phyloP scores from a whole-genome alignment of 2,329 filamentous ascomycete genomes.

The Epichloe glyceriae region DNA sequence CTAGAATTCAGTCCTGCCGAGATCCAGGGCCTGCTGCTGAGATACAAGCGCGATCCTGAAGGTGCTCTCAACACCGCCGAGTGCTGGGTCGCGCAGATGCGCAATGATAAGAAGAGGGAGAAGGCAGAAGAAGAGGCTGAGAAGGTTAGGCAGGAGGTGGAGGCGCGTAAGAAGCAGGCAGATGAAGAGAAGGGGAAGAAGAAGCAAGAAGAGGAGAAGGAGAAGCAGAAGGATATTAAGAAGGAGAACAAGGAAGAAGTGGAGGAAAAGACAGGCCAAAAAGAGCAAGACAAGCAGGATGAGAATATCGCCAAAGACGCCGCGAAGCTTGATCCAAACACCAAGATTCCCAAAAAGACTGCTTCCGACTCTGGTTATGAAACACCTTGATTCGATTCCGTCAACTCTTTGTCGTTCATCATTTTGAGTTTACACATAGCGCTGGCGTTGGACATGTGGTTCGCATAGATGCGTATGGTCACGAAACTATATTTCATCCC shows the following conservation, averaged over 20 bases:
- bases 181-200: neutral
- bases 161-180: neutral
- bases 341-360: constrained; percentile 12
- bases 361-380: constrained; percentile 23
- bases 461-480: neutral
- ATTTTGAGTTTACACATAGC: neutral
- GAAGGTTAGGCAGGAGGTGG: constrained; percentile 5
- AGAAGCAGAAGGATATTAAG: constrained; percentile 2
- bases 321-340: neutral
- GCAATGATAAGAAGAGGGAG: constrained; percentile 35
- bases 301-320: neutral
- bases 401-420: no score
- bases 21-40: constrained; percentile 45
- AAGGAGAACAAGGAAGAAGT: neutral
- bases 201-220: neutral
- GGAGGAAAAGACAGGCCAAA: neutral
- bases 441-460: neutral
- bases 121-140: constrained; percentile 20
- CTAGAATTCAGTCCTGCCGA: constrained; percentile 47
- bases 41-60: constrained; percentile 39
- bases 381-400: constrained; percentile 10
- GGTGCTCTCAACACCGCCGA: constrained; percentile 33
- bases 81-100: constrained; percentile 36
- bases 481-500: neutral
- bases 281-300: constrained; percentile 3